phyloP scores from a whole-genome alignment of 208 protist species.

The Trypanosoma caninum region DNA sequence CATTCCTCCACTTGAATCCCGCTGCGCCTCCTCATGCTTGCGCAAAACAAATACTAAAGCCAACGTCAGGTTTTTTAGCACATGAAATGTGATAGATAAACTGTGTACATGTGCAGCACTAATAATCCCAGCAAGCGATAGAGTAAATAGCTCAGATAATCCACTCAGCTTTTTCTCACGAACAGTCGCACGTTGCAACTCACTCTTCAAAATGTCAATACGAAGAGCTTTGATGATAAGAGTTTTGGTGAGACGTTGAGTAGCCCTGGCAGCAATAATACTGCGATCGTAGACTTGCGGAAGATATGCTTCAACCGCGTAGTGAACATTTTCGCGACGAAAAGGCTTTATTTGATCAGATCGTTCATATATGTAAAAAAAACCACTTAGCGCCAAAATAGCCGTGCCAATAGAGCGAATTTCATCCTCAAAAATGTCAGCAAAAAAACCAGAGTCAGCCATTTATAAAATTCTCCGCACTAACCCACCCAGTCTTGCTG shows the following conservation, averaged over 20 bases:
- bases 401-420: slow-evolving; percentile 37
- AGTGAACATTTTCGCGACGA: slow-evolving; percentile 42
- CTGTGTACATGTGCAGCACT: slow-evolving; percentile 64
- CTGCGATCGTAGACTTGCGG: slow-evolving; percentile 72
- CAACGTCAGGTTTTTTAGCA: slow-evolving; percentile 62
- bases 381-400: slow-evolving; percentile 28
- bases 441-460: slow-evolving; percentile 3
- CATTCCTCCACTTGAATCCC: slow-evolving; percentile 1
- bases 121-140: slow-evolving; percentile 50
- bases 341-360: slow-evolving; percentile 10
- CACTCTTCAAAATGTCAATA: slow-evolving; percentile 49
- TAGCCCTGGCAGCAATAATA: slow-evolving; percentile 50
- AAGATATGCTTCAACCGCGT: slow-evolving; percentile 65
- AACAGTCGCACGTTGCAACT: slow-evolving; percentile 33
- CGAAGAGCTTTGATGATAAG: slow-evolving; percentile 33
- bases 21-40: slow-evolving; percentile 36
- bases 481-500: not conserved
- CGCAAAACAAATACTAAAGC: slow-evolving; percentile 65
- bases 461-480: no score
- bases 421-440: slow-evolving; percentile 26
- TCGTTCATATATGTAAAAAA: slow-evolving; percentile 39
- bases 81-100: slow-evolving; percentile 54
- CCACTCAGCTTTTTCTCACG: slow-evolving; percentile 44
- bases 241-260: slow-evolving; percentile 49
- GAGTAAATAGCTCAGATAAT: slow-evolving; percentile 38